Evolutionary conservation across 805 yeast genomes (phyloP).

Genomic region (Candida jianshihensis): DNA sequence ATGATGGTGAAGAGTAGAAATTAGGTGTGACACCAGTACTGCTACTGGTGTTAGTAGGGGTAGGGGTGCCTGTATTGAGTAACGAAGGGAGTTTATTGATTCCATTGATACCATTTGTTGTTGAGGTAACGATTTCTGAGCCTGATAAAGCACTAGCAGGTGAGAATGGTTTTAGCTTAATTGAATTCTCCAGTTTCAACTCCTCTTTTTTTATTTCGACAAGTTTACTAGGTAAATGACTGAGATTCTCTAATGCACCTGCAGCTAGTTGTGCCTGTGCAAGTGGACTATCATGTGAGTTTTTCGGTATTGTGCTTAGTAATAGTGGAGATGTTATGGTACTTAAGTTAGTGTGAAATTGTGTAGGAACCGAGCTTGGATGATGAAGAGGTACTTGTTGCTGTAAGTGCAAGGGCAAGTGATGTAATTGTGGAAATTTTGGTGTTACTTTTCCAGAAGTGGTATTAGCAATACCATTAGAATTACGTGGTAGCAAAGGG

Average conservation of each 20-base stretch:
- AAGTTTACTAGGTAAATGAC: conserved; percentile 11
- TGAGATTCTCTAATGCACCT: conserved; percentile 20
- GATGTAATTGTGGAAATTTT: conserved; percentile 15
- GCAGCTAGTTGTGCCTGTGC: conserved; percentile 25
- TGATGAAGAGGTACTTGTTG: conserved; percentile 34
- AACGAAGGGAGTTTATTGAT: conserved; percentile 15
- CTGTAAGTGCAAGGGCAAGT: conserved; percentile 25
- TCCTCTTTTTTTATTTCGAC: conserved; percentile 3
- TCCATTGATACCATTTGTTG: not conserved
- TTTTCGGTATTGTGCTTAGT: conserved; percentile 37
- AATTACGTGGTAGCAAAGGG: conserved; percentile 33
- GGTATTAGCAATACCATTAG: conserved; percentile 4
- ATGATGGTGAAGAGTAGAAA: conserved; percentile 34
- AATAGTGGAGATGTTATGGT: conserved; percentile 60
- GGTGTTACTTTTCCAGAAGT: conserved; percentile 11
- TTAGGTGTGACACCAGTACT: no score
- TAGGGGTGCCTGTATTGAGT: conserved; percentile 8
- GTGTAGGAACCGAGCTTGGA: conserved; percentile 65
- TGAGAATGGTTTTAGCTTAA: conserved; percentile 14
- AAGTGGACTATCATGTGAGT: conserved; percentile 28
- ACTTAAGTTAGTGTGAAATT: conserved; percentile 58
- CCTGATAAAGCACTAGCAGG: conserved; percentile 18
- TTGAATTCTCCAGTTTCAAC: not conserved
- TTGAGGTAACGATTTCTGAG: no score
- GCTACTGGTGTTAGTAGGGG: no score